A percentile compares a stretch with the other conserved stretches of the same genome.
phyloP scores from a whole-genome alignment of 2,329 filamentous ascomycete genomes.

The Parastagonospora avenae region DNA sequence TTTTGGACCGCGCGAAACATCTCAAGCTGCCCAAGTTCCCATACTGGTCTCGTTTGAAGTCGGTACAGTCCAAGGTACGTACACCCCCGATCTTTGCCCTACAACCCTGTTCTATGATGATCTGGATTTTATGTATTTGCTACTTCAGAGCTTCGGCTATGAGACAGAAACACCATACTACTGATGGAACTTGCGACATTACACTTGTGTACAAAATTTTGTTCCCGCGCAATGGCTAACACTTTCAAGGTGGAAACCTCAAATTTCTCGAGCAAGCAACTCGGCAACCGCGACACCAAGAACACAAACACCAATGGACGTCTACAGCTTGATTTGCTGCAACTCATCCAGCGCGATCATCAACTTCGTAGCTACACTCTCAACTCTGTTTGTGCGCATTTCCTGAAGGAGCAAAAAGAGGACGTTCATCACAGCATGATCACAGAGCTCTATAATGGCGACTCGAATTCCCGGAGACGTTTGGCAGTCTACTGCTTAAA shows the following conservation, averaged over 20 bases:
- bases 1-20: conserved; percentile 84
- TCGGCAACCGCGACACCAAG: conserved; percentile 95
- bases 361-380: conserved; percentile 96
- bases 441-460: conserved; percentile 96
- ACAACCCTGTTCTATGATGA: conserved; percentile 73
- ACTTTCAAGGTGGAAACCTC: conserved; percentile 65
- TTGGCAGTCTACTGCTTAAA: conserved; percentile 96
- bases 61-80: conserved; percentile 63
- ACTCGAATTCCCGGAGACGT: conserved; percentile 86
- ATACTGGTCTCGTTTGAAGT: conserved; percentile 82
- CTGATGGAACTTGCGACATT: conserved; percentile 60
- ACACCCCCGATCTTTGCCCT: not conserved
- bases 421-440: conserved; percentile 99
- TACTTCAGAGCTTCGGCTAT: conserved; percentile 99
- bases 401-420: conserved; percentile 96
- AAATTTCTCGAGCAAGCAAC: conserved; percentile 96
- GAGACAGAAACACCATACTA: conserved; percentile 91
- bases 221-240: no score
- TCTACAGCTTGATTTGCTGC: conserved; percentile 90
- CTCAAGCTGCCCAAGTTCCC: conserved; percentile 81
- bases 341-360: conserved; percentile 91
- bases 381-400: conserved; percentile 94
- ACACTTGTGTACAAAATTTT: no score
- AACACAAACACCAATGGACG: conserved; percentile 93
- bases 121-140: conserved; percentile 93